Percentiles rank a stretch among this genome's conserved stretches.
These are phyloP conservation scores for Anthoceros angustus DNA, from an alignment of 225 moss, liverwort and hornwort species.

Conservation along the genomic window DNA sequence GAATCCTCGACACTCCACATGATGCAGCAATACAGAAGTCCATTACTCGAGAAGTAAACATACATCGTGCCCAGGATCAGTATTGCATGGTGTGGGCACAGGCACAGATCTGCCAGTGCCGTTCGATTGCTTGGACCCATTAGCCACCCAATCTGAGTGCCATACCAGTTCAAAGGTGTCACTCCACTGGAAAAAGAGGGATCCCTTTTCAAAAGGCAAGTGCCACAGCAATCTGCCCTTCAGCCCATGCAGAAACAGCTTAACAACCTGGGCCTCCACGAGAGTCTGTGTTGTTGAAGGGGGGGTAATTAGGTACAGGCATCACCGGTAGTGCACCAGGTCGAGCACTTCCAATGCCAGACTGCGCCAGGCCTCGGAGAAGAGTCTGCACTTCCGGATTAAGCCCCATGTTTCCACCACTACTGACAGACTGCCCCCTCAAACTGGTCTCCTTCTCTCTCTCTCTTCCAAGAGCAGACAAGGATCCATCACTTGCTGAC, in stretches of 20 bases:
- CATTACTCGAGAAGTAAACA: neutral
- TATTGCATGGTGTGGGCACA: neutral
- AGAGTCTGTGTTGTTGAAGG: neutral
- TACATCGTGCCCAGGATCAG: neutral
- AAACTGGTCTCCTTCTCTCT: slow-evolving; percentile 46
- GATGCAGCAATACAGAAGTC: too few relatives aligned
- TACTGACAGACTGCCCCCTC: slow-evolving; percentile 24
- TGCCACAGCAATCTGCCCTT: neutral
- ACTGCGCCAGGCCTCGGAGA: slow-evolving; percentile 63
- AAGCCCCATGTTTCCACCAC: slow-evolving; percentile 30
- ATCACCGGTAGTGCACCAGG: slow-evolving; percentile 12
- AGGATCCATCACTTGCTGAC: slow-evolving; percentile 70
- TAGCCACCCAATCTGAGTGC: neutral
- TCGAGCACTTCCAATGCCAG: slow-evolving; percentile 40
- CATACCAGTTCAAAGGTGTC: neutral
- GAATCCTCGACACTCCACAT: too few relatives aligned
- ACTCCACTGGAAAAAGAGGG: neutral
- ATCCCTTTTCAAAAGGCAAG: neutral
- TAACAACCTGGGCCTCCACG: neutral
- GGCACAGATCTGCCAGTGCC: neutral
- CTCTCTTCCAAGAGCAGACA: slow-evolving; percentile 41
- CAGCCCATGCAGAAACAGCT: neutral
- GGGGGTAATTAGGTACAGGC: slow-evolving; percentile 3
- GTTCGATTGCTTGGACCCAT: neutral
- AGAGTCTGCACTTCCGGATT: slow-evolving; percentile 76